Percentiles rank a stretch among this genome's conserved stretches.
Conservation (phyloP, 2,329 filamentous ascomycete genomes). For the Xylaria multiplex region DNA sequence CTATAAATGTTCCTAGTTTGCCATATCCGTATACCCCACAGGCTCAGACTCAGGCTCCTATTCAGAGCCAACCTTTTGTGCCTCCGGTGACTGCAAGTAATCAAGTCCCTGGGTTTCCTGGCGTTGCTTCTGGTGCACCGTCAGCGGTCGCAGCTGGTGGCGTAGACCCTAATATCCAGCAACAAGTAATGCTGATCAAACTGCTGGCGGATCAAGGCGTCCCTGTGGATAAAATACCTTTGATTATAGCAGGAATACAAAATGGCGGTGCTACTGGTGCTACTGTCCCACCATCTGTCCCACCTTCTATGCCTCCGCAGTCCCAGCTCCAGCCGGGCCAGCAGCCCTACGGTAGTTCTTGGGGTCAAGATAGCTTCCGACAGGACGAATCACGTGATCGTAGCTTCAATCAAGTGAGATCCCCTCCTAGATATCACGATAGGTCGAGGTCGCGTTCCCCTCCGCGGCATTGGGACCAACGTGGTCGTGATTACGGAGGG, state of each 20-base stretch:
- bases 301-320: slow-evolving; percentile 48
- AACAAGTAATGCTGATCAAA: slow-evolving; percentile 80
- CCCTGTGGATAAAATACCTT: slow-evolving; percentile 78
- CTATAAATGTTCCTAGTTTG: slow-evolving; percentile 66
- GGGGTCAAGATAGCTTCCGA: slow-evolving; percentile 51
- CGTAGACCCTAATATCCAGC: slow-evolving; percentile 68
- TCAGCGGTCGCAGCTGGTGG: slow-evolving; percentile 50
- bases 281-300: slow-evolving; percentile 46
- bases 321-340: slow-evolving; percentile 52
- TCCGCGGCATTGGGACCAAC: slow-evolving; percentile 75
- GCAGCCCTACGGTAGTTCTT: slow-evolving; percentile 53
- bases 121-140: slow-evolving; percentile 50
- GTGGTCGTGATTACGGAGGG: slow-evolving; percentile 72
- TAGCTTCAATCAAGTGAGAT: slow-evolving; percentile 69
- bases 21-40: slow-evolving; percentile 60
- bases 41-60: slow-evolving; percentile 51
- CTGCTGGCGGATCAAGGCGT: slow-evolving; percentile 79
- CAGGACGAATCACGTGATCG: slow-evolving; percentile 65
- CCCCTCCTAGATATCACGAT: slow-evolving; percentile 67
- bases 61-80: slow-evolving; percentile 48
- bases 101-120: slow-evolving; percentile 51
- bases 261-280: slow-evolving; percentile 48
- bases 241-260: slow-evolving; percentile 65
- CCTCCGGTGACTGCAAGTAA: slow-evolving; percentile 51
- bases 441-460: slow-evolving; percentile 85